These are phyloP conservation scores for Curvularia lunata DNA, from an alignment of 2,329 filamentous ascomycete species.

Conservation along the genomic window DNA sequence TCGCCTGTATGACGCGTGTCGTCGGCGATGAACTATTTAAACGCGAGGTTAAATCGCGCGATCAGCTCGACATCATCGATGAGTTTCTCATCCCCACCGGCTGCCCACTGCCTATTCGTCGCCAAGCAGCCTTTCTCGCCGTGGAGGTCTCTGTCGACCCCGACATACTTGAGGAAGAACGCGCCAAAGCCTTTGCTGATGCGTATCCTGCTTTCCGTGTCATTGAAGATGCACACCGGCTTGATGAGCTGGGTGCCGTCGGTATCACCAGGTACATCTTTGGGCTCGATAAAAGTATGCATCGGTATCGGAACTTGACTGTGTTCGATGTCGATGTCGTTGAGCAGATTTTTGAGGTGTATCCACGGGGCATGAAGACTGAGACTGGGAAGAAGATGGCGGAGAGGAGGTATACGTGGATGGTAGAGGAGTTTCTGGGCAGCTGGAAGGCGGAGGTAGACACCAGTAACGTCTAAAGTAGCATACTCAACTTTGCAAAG, in stretches of 20 bases:
- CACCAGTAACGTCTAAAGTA: neutral
- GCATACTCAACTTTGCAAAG: neutral
- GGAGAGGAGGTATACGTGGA: neutral
- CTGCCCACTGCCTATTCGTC: neutral
- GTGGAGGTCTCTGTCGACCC: neutral
- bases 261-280: neutral
- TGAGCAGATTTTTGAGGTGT: neutral
- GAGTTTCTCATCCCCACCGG: neutral
- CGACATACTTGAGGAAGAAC: neutral
- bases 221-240: constrained; percentile 1
- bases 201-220: neutral
- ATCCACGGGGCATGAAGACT: neutral
- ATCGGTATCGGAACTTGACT: no score
- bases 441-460: neutral
- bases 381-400: constrained; percentile 2
- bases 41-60: no score
- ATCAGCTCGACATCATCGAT: neutral
- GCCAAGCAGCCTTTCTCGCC: neutral
- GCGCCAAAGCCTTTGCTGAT: neutral
- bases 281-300: neutral
- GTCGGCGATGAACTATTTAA: neutral
- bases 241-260: neutral
- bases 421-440: neutral
- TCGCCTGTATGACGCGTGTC: constrained; percentile 1
- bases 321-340: neutral